phyloP scores from a whole-genome alignment of 2,329 filamentous ascomycete species.

The Penicillium sp. region DNA sequence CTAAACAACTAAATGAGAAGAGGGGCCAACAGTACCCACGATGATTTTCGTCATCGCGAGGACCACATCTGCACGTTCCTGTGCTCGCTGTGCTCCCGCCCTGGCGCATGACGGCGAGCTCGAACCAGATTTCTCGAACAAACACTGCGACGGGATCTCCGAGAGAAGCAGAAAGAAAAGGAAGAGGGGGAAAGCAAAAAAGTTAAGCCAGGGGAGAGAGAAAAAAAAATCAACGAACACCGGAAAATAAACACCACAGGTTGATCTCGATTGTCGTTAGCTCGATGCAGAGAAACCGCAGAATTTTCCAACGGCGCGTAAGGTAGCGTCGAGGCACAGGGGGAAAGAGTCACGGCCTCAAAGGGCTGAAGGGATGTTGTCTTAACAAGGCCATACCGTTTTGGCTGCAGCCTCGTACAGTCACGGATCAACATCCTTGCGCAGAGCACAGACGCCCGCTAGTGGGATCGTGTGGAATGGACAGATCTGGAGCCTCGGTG shows the following conservation, averaged over 20 bases:
- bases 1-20: too few species aligned
- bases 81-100: constrained; percentile 9
- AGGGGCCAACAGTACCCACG: background rate
- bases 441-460: constrained; percentile 26
- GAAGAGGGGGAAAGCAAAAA: background rate
- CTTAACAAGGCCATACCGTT: constrained; percentile 24
- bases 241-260: constrained; percentile 3
- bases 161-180: background rate
- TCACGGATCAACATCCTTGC: constrained; percentile 21
- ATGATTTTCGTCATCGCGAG: constrained; percentile 11
- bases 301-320: constrained; percentile 27
- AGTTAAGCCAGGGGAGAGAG: background rate
- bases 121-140: background rate
- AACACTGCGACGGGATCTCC: background rate
- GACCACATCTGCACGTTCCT: background rate
- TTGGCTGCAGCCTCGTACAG: constrained; percentile 12
- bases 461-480: constrained; percentile 19
- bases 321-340: constrained; percentile 10
- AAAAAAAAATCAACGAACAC: constrained; percentile 1
- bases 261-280: constrained; percentile 3
- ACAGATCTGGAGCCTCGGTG: constrained; percentile 23
- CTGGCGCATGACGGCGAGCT: constrained; percentile 1
- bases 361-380: constrained; percentile 22
- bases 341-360: constrained; percentile 13
- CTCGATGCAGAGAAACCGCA: constrained; percentile 5